phyloP scores from a whole-genome alignment of 176 grass and related monocot genomes.

The Thinopyrum elongatum region DNA sequence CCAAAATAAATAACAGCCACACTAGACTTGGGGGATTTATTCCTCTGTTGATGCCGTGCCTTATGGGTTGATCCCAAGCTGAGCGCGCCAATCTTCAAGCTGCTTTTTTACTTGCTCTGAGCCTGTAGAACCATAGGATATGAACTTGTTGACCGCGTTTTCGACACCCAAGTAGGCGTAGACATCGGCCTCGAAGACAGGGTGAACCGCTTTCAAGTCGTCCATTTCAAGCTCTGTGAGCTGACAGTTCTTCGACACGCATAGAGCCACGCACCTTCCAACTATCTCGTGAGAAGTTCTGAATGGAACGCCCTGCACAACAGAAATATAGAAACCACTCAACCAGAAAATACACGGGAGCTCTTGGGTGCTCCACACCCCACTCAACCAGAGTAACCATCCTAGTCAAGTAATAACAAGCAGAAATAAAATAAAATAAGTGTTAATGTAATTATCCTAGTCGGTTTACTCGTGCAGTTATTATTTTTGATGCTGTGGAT shows the following conservation, averaged over 20 bases:
- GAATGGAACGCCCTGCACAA: conserved; percentile 70
- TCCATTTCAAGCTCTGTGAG: conserved; percentile 72
- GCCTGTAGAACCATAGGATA: conserved; percentile 83
- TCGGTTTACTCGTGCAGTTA: neutral
- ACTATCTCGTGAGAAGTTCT: conserved; percentile 96
- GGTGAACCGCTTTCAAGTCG: conserved; percentile 58
- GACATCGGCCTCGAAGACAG: conserved; percentile 76
- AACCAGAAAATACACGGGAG: too few species aligned
- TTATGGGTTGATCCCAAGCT: conserved; percentile 51
- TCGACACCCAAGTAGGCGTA: conserved; percentile 81
- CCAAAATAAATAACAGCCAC: conserved; percentile 3
- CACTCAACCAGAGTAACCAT: neutral
- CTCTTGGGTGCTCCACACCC: too few species aligned
- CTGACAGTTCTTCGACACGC: conserved; percentile 72
- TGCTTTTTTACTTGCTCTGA: conserved; percentile 76
- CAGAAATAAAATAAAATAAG: neutral
- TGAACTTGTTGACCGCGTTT: conserved; percentile 90
- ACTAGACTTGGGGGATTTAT: conserved; percentile 17
- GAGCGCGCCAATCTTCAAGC: conserved; percentile 61
- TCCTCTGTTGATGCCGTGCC: neutral
- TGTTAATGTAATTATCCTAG: neutral
- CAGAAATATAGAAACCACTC: neutral
- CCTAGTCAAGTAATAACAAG: neutral
- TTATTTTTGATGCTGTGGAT: neutral
- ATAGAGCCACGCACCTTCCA: conserved; percentile 78